Evolutionary conservation across 2,329 filamentous ascomycete genomes (phyloP).

Genomic region (Arthrobotrys sphaeroides): DNA sequence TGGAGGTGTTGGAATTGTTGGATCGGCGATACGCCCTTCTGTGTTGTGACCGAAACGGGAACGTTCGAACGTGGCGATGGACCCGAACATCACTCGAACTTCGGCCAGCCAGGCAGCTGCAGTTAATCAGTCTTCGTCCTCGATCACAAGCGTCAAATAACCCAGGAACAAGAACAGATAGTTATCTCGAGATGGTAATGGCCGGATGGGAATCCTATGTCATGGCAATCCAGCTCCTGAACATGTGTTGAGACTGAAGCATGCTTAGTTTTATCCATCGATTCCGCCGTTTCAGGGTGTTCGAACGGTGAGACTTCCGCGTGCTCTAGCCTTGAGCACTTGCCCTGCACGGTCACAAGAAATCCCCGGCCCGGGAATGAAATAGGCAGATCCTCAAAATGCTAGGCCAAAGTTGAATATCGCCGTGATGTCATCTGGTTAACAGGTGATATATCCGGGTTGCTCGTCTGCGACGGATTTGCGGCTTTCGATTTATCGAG

Average conservation of each 20-base stretch:
- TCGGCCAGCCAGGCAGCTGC: too few species aligned
- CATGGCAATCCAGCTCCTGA: slow-evolving; percentile 4
- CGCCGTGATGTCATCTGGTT: slow-evolving; percentile 12
- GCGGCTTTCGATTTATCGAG: slow-evolving; percentile 1
- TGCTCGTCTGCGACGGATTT: not conserved
- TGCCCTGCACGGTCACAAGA: slow-evolving; percentile 16
- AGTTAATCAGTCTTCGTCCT: too few species aligned
- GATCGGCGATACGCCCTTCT: slow-evolving; percentile 14
- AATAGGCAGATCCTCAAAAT: not conserved
- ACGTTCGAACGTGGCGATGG: not conserved
- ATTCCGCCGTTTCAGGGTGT: slow-evolving; percentile 47
- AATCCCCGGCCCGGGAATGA: not conserved
- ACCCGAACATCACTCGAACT: not conserved
- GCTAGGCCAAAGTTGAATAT: not conserved
- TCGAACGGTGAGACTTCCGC: slow-evolving; percentile 27
- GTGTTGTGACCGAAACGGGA: slow-evolving; percentile 9
- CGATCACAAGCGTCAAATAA: too few species aligned
- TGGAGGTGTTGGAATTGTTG: slow-evolving; percentile 27
- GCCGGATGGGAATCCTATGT: not conserved
- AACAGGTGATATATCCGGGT: not conserved
- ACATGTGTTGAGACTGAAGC: slow-evolving; percentile 51
- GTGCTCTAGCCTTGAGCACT: not conserved
- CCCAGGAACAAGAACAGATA: not conserved
- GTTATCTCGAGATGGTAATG: not conserved
- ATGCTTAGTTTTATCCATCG: slow-evolving; percentile 32